These are phyloP conservation scores for Macrolepiota dolichaula DNA, from an alignment of 768 basidiomycete genomes.

Conservation along the genomic window DNA sequence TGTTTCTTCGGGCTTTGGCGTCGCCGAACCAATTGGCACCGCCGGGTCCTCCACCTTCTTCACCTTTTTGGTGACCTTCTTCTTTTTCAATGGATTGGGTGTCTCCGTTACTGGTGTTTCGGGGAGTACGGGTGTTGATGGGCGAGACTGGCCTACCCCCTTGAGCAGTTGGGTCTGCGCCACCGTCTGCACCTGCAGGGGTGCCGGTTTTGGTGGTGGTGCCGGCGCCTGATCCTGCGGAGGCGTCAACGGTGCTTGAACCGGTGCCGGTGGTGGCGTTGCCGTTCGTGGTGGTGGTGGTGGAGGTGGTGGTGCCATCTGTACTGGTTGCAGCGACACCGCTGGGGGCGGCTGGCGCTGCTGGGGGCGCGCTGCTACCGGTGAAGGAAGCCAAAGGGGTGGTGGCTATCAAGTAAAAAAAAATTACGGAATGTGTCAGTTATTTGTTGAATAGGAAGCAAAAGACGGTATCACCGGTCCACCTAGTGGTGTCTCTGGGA, in stretches of 20 bases:
- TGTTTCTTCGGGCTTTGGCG: constrained; percentile 9
- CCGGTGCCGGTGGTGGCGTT: constrained; percentile 6
- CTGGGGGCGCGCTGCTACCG: constrained; percentile 6
- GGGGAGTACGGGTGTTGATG: not conserved
- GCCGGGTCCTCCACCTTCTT: constrained; percentile 4
- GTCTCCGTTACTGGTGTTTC: constrained; percentile 6
- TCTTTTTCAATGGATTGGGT: not conserved
- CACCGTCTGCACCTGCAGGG: constrained; percentile 6
- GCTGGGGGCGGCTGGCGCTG: not conserved
- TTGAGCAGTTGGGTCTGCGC: not conserved
- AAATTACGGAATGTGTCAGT: constrained; percentile 13
- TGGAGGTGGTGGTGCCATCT: constrained; percentile 15
- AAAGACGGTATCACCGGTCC: constrained; percentile 28
- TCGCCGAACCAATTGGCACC: not conserved
- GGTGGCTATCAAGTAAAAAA: constrained; percentile 11
- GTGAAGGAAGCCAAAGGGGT: not conserved
- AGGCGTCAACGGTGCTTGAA: constrained; percentile 7
- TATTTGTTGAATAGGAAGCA: constrained; percentile 10
- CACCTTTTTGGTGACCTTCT: not conserved
- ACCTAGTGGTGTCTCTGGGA: constrained; percentile 23
- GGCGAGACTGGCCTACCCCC: constrained; percentile 9
- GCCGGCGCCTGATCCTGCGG: constrained; percentile 6
- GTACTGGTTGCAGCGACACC: constrained; percentile 4
- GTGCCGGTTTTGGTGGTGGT: constrained; percentile 12
- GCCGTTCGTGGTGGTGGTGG: constrained; percentile 10